A percentile compares a stretch with the other conserved stretches of the same genome.
phyloP scores from a whole-genome alignment of 2,329 filamentous ascomycete species.

The Mariannaea elegans region DNA sequence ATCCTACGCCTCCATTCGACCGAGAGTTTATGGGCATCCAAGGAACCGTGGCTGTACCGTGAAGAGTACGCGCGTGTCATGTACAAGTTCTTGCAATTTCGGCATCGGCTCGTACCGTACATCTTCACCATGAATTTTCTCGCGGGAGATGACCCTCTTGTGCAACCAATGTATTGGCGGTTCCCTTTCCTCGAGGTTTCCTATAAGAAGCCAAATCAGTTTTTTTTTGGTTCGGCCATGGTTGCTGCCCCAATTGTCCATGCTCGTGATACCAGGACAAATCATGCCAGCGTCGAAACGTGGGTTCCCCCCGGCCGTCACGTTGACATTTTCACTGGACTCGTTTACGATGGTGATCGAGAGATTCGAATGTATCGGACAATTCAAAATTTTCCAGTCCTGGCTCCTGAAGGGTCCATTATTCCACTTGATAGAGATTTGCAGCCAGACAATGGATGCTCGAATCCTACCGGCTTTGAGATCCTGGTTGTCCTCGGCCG shows the following conservation, averaged over 20 bases:
- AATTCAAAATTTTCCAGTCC: constrained; percentile 59
- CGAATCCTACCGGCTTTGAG: constrained; percentile 57
- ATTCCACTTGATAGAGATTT: constrained; percentile 59
- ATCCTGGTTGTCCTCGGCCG: constrained; percentile 57
- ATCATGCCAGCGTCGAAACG: constrained; percentile 56
- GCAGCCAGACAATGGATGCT: constrained; percentile 55
- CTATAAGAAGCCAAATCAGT: constrained; percentile 66
- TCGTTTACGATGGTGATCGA: constrained; percentile 65
- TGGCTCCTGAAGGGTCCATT: constrained; percentile 66
- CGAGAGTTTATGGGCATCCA: constrained; percentile 64
- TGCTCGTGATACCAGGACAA: constrained; percentile 56
- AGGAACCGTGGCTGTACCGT: constrained; percentile 69
- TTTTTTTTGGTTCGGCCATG: constrained; percentile 65
- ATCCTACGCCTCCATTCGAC: constrained; percentile 69
- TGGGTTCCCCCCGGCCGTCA: constrained; percentile 63
- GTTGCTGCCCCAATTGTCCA: constrained; percentile 65
- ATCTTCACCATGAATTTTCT: constrained; percentile 66
- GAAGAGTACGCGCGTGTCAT: constrained; percentile 56
- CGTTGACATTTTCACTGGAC: constrained; percentile 66
- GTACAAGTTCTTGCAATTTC: constrained; percentile 58
- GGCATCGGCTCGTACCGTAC: constrained; percentile 68
- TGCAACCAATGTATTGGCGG: constrained; percentile 72
- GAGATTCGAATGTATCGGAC: constrained; percentile 60
- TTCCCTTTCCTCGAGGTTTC: constrained; percentile 61
- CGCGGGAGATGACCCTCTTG: constrained; percentile 53